Base-by-base conservation (phyloP, 2,329 filamentous ascomycete genomes). In the Fusarium austroafricanum region DNA sequence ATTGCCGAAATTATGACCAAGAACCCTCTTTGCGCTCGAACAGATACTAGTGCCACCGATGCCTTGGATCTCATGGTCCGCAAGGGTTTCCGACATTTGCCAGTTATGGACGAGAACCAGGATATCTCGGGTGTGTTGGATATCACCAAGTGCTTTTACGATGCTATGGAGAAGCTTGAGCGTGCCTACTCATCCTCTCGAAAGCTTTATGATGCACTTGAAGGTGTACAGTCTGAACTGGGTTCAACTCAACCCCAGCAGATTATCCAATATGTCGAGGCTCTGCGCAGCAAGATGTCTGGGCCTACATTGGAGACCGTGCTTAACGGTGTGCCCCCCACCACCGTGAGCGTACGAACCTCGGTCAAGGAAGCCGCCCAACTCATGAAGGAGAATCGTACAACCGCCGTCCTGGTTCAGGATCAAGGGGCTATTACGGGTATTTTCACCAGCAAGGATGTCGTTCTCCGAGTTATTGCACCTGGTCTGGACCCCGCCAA, bases 1-100 rank as follows among this genome's bases (percentile, higher is more conserved):
- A 97, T 99, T 77, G 92, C 94, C 71, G 94, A 98, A 77, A 99
- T 99, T 80, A 99, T 99, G 96, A 99, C 96, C 78, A 97, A 98
- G 86, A 99, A 99, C 83, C 96, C 96, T 12, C 88, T 99, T 17
- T 99, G 96, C 79, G 96, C 96, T 55, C 90, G 96, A 78, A 99
- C 96, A 59, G 96, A 99, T 78, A 99, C 96, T 33, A 98, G 95
- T 80, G 96, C 96, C 35, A 99, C 96, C 42, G 96, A 99, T 84
- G 96, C 96, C 31, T 83, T 99, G 67, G 95, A 99, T 80, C 86
- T 98, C 59, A 99, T 99, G 96, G 96, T 99, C 58, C 88, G 95
- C 73, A 98, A 98, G 83, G 96, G 96, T 18, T 99, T 99, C 85
- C 90, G 96, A 73, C 96, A 99, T 83, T 81, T 99, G 76, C 96